Percentiles rank a stretch among this genome's conserved stretches.
These are phyloP conservation scores for Xylaria acuta DNA, from an alignment of 495 filamentous ascomycete species.

Conservation along the genomic window DNA sequence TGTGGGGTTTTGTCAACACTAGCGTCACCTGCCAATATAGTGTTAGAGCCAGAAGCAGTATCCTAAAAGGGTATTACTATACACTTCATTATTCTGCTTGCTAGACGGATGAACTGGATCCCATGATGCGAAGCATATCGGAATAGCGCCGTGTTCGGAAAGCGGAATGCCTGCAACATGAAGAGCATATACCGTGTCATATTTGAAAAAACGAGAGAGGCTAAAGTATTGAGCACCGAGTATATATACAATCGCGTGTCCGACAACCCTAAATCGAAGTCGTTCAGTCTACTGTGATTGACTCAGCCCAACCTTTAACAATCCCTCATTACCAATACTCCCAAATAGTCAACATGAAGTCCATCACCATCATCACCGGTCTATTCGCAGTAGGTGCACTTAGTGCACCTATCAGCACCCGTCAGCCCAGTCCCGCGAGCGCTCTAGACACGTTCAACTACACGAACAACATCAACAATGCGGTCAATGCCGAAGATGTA, in stretches of 20 bases:
- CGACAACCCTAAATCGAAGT: neutral
- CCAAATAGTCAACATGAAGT: neutral
- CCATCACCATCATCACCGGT: neutral
- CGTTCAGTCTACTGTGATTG: neutral
- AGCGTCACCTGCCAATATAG: neutral
- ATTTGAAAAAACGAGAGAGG: neutral
- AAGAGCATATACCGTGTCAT: neutral
- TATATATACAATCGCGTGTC: neutral
- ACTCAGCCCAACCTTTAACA: neutral
- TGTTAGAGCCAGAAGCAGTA: neutral
- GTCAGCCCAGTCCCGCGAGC: neutral
- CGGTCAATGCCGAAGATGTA: neutral
- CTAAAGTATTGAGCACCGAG: neutral
- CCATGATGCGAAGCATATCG: neutral
- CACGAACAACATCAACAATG: slow-evolving; percentile 1
- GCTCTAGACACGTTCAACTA: neutral
- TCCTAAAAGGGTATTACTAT: neutral
- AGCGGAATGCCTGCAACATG: neutral
- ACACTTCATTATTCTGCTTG: neutral
- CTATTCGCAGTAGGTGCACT: neutral
- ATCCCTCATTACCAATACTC: neutral
- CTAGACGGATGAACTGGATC: neutral
- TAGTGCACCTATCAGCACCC: neutral
- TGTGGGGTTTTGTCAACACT: neutral
- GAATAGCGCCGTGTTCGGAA: neutral